Evolutionary conservation across 2,329 filamentous ascomycete species (phyloP).

Genomic region (Pseudogymnoascus sp.): DNA sequence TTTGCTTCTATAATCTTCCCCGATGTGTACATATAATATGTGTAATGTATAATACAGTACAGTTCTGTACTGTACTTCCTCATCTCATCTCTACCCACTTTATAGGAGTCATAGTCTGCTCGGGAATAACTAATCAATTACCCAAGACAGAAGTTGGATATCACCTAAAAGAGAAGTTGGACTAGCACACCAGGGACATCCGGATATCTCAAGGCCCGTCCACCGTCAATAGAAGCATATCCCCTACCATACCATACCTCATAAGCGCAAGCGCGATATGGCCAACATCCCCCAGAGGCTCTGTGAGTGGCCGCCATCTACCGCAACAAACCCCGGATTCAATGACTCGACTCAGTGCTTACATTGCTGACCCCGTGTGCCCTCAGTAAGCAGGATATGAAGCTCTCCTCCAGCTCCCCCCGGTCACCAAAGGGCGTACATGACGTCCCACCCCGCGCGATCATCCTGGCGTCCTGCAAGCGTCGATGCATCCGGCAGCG

Average conservation of each 20-base stretch:
- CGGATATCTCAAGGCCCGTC: not conserved
- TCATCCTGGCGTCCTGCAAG: not conserved
- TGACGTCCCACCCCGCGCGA: not conserved
- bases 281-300: not conserved
- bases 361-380: not conserved
- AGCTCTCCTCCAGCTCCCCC: not conserved
- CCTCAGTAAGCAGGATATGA: not conserved
- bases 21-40: not conserved
- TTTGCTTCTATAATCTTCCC: not conserved
- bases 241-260: not conserved
- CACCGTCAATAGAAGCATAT: not conserved
- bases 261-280: not conserved
- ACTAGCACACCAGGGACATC: not conserved
- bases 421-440: not conserved
- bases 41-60: not conserved
- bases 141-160: not conserved
- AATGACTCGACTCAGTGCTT: not conserved
- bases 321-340: not conserved
- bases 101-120: not conserved
- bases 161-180: not conserved
- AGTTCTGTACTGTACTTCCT: not conserved
- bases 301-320: not conserved
- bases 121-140: not conserved
- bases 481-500: not conserved
- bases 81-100: not conserved